Evolutionary conservation across 371 early-diverging fungal species (phyloP).

Genomic region (Smittium mucronatum): DNA sequence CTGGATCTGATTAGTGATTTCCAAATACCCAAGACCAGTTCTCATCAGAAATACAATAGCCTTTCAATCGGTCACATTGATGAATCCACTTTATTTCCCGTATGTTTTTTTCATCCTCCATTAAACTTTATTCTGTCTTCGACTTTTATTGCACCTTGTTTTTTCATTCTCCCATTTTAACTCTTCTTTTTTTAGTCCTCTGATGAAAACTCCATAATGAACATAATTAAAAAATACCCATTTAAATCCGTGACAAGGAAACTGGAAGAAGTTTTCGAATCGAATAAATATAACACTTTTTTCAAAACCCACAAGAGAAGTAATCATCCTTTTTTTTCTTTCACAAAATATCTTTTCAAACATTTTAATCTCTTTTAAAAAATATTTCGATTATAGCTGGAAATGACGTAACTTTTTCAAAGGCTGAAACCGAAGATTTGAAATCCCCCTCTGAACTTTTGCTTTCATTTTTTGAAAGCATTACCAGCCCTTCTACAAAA

Average conservation of each 20-base stretch:
- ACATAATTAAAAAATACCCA: slow-evolving; percentile 25
- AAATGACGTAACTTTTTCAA: slow-evolving; percentile 22
- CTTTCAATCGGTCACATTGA: slow-evolving; percentile 63
- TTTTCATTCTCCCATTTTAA: neutral
- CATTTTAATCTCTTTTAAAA: slow-evolving; percentile 8
- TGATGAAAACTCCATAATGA: slow-evolving; percentile 13
- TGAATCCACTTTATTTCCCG: slow-evolving; percentile 43
- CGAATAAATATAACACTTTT: slow-evolving; percentile 14
- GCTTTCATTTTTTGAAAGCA: neutral
- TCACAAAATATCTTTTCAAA: slow-evolving; percentile 13
- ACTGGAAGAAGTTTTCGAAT: slow-evolving; percentile 36
- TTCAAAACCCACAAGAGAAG: slow-evolving; percentile 11
- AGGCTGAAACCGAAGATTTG: neutral
- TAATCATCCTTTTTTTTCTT: slow-evolving; percentile 10
- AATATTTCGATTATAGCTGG: slow-evolving; percentile 1
- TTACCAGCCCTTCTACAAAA: slow-evolving; percentile 40
- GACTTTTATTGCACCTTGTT: neutral
- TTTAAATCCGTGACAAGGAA: slow-evolving; percentile 19
- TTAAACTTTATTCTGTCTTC: slow-evolving; percentile 4
- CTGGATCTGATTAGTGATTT: slow-evolving; percentile 44
- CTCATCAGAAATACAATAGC: slow-evolving; percentile 38
- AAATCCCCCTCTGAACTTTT: slow-evolving; percentile 2
- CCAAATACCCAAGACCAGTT: slow-evolving; percentile 38
- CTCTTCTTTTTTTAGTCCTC: neutral
- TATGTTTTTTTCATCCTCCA: slow-evolving; percentile 18